Evolutionary conservation across 345 rosid genomes (phyloP), one percentile per base, ranked within the genome.

Genomic region (Dovyalis caffra): DNA sequence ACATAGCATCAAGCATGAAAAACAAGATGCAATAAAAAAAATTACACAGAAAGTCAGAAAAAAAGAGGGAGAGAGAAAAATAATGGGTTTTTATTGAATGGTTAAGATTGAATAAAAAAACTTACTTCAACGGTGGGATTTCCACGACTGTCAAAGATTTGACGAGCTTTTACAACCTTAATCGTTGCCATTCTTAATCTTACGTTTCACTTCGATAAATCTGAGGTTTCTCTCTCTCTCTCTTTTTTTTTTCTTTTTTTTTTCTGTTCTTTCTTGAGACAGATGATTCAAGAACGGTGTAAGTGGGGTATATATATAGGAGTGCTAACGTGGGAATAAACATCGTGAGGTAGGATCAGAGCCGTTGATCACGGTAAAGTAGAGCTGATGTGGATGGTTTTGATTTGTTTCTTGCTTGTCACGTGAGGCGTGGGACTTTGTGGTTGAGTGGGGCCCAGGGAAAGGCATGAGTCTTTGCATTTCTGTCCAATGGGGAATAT

Each of bases 101-200:
- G 56, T 15, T 64, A 16, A 16, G 25, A 56, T 43, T 18, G 51
- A 56, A 57, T n/a, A 21, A 64, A 45, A 76, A 47, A 21, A 72
- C 78, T 71, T 47, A 94, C 97, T 93, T 94, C 98, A 20, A 94
- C 98, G 62, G 98, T 94, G 32, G 98, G 98, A 47, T 94, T 94
- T 28, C 98, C 97, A 83, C 98, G 97, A 90, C 98, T 94, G 84
- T 94, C 97, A 81, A 90, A 94, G 83, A 94, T 94, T 89, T 94
- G 98, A 74, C 98, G 84, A 35, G 97, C 98, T 66, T 89, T 89
- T 74, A 94, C 85, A 74, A 26, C 72, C 76, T 79, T 76, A 77
- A 94, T 94, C 12, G 90, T 86, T 4, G 90, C 78, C 81, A 78
- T 78, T 74, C 61, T 34, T 7, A 51, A 21, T 66, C 18, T 11